These are phyloP conservation scores for Magnusiomyces ingens DNA, from an alignment of 1,139 yeast genomes.

Conservation along the genomic window DNA sequence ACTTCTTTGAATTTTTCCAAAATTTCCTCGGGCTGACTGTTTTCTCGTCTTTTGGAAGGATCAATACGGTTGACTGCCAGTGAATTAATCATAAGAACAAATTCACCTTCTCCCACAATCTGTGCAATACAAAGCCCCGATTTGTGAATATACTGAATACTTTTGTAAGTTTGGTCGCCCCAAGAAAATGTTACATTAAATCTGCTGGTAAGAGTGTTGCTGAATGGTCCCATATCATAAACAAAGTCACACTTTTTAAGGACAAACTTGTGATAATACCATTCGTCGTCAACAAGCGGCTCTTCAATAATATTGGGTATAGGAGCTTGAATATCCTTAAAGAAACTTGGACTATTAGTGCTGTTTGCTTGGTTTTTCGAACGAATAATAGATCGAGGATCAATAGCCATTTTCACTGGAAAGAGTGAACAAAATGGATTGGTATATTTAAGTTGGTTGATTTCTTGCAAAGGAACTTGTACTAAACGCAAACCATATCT, in stretches of 20 bases:
- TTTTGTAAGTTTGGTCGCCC: slow-evolving; percentile 81
- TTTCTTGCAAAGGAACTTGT: slow-evolving; percentile 90
- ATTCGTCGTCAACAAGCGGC: slow-evolving; percentile 37
- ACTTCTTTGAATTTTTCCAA: slow-evolving; percentile 61
- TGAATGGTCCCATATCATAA: slow-evolving; percentile 66
- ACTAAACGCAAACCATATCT: slow-evolving; percentile 79
- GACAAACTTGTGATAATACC: slow-evolving; percentile 56
- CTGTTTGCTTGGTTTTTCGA: neutral
- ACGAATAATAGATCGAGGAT: slow-evolving; percentile 7
- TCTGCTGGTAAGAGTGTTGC: slow-evolving; percentile 25
- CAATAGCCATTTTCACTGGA: slow-evolving; percentile 45
- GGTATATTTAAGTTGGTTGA: slow-evolving; percentile 63
- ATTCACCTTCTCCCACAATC: slow-evolving; percentile 70
- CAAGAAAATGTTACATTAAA: slow-evolving; percentile 68
- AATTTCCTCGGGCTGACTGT: slow-evolving; percentile 46
- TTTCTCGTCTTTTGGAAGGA: neutral
- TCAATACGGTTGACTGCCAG: slow-evolving; percentile 30
- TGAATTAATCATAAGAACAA: slow-evolving; percentile 46
- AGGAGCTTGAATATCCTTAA: neutral
- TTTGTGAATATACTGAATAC: slow-evolving; percentile 82
- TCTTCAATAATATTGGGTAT: slow-evolving; percentile 2
- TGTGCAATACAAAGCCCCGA: slow-evolving; percentile 90
- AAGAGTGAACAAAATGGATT: slow-evolving; percentile 90
- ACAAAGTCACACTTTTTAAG: slow-evolving; percentile 66
- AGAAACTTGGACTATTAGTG: slow-evolving; percentile 4